phyloP scores from a whole-genome alignment of 2,329 filamentous ascomycete species.

The Didymella pomorum region DNA sequence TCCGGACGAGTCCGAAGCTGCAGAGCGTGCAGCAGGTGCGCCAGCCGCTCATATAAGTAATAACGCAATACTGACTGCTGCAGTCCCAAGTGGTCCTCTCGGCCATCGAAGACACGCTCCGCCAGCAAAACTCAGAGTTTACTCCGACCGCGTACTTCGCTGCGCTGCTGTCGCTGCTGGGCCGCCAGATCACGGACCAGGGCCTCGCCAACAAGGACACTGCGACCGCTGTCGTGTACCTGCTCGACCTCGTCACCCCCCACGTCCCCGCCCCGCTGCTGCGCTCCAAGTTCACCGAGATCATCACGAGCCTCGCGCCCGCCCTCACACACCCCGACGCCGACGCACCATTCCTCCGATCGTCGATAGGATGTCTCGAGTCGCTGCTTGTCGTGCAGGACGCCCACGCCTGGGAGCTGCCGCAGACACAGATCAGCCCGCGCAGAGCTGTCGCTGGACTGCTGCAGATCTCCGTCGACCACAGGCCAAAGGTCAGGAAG shows the following conservation, averaged over 20 bases:
- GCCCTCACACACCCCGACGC: conserved; percentile 80
- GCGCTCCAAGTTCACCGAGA: conserved; percentile 93
- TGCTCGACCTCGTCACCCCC: conserved; percentile 90
- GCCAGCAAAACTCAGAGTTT: conserved; percentile 82
- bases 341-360: conserved; percentile 84
- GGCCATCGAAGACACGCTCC: conserved; percentile 91
- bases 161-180: conserved; percentile 86
- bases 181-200: conserved; percentile 72
- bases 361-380: conserved; percentile 92
- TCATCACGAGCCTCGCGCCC: conserved; percentile 84
- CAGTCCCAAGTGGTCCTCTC: conserved; percentile 86
- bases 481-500: conserved; percentile 91
- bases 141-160: conserved; percentile 95
- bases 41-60: too few species aligned
- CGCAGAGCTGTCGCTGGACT: conserved; percentile 87
- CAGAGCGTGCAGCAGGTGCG: conserved; percentile 91
- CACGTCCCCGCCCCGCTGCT: conserved; percentile 86
- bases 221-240: conserved; percentile 87
- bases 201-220: conserved; percentile 81
- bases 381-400: conserved; percentile 92
- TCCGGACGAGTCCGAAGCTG: conserved; percentile 88
- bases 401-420: conserved; percentile 83
- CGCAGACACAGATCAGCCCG: conserved; percentile 82
- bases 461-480: conserved; percentile 83
- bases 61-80: conserved; percentile 23